phyloP scores from a whole-genome alignment of 257 asterid genomes.

The Verbascum thapsus region DNA sequence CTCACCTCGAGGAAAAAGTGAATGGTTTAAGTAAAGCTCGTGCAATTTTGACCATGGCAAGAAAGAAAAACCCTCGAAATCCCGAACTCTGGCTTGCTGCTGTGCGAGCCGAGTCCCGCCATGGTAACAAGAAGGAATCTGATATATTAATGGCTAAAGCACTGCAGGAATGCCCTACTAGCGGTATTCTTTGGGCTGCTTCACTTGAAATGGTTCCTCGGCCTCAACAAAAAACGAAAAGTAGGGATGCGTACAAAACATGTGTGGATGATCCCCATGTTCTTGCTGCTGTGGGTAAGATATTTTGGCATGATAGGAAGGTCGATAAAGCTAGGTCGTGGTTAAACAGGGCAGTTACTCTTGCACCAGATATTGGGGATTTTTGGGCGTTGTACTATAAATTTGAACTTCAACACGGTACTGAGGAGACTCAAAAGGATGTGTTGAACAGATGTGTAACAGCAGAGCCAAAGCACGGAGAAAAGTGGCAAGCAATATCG shows the following conservation, averaged over 20 bases:
- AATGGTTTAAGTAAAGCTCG: constrained; percentile 76
- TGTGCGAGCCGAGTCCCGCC: constrained; percentile 73
- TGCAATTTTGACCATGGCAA: constrained; percentile 78
- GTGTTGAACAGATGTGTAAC: constrained; percentile 70
- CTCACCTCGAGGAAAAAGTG: constrained; percentile 76
- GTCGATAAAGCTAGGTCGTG: constrained; percentile 74
- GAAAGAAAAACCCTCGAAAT: constrained; percentile 77
- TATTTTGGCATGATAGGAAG: constrained; percentile 89
- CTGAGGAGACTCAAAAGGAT: constrained; percentile 70
- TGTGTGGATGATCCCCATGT: constrained; percentile 78
- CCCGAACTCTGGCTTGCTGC: constrained; percentile 95
- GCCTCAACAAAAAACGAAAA: constrained; percentile 66
- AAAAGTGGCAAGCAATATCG: constrained; percentile 76
- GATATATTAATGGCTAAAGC: constrained; percentile 89
- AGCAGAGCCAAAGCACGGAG: constrained; percentile 95
- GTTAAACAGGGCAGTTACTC: constrained; percentile 76
- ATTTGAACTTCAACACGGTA: constrained; percentile 77
- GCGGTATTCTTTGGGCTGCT: constrained; percentile 85
- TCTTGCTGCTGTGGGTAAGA: constrained; percentile 73
- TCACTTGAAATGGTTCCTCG: constrained; percentile 77
- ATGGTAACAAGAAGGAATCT: constrained; percentile 79
- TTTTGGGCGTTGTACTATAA: constrained; percentile 84
- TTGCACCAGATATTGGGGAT: constrained; percentile 86
- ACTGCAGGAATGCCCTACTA: constrained; percentile 82
- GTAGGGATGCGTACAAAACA: constrained; percentile 66